Evolutionary conservation across 2,329 filamentous ascomycete species (phyloP).

Genomic region (Myriosclerotinia duriaeana): DNA sequence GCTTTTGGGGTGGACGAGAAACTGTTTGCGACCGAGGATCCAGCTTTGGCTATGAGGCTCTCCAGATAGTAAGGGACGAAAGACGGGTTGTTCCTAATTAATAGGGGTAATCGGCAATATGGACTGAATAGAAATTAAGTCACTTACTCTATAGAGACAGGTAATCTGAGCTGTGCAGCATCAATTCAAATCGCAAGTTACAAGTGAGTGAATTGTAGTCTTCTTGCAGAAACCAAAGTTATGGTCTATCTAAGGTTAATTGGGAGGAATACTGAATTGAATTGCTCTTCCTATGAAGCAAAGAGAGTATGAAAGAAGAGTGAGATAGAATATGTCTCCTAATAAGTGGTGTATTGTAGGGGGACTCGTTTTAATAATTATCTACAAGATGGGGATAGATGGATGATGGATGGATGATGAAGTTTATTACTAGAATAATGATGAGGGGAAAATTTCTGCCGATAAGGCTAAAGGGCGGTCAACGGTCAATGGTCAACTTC

Average conservation of each 20-base stretch:
- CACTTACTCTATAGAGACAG: slow-evolving; percentile 4
- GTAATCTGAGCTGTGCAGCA: background rate
- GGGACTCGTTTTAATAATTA: background rate
- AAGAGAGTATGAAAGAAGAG: background rate
- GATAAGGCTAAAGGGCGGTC: background rate
- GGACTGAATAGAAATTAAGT: background rate
- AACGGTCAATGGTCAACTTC: too few relatives aligned
- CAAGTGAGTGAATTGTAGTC: background rate
- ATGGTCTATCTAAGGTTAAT: background rate
- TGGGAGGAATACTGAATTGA: background rate
- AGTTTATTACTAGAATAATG: slow-evolving; percentile 2
- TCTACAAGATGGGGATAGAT: background rate
- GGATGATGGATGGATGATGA: too few relatives aligned
- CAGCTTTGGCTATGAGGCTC: background rate
- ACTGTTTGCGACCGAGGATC: background rate
- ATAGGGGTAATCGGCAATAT: too few relatives aligned
- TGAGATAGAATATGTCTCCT: background rate
- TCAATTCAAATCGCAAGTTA: slow-evolving; percentile 2
- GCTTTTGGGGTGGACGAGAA: too few relatives aligned
- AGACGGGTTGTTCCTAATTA: background rate
- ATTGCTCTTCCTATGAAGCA: background rate
- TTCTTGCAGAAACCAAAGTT: background rate
- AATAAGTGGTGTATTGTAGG: background rate
- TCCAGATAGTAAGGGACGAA: background rate
- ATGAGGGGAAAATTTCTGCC: slow-evolving; percentile 14